Conservation (phyloP, 805 yeast genomes). For the Candida silvatica region DNA sequence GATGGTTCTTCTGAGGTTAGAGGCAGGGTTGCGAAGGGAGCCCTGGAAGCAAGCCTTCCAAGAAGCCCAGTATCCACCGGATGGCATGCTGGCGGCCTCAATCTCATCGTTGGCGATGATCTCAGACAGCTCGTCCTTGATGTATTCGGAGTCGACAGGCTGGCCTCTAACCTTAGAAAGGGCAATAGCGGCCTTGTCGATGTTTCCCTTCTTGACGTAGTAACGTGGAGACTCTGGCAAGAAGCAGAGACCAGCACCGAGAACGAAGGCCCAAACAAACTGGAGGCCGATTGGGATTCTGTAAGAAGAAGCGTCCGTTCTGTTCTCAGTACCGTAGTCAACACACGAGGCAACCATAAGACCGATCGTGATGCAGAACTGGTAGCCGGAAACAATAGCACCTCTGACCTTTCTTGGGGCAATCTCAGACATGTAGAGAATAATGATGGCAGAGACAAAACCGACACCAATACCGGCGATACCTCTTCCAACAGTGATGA, state of each 20-base stretch:
- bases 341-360: constrained; percentile 61
- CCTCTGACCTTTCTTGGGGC: constrained; percentile 77
- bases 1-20: constrained; percentile 34
- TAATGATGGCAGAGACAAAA: constrained; percentile 65
- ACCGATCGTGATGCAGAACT: constrained; percentile 59
- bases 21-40: constrained; percentile 26
- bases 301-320: constrained; percentile 50
- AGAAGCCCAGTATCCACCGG: constrained; percentile 26
- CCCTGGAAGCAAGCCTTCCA: constrained; percentile 40
- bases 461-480: constrained; percentile 78
- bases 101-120: constrained; percentile 43
- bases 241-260: constrained; percentile 52
- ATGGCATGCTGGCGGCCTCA: constrained; percentile 28
- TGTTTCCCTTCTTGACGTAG: constrained; percentile 45
- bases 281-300: constrained; percentile 71
- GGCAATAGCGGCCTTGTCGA: constrained; percentile 49
- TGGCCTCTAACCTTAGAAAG: constrained; percentile 47
- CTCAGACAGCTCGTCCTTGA: constrained; percentile 41
- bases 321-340: constrained; percentile 55
- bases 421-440: constrained; percentile 72
- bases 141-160: constrained; percentile 35
- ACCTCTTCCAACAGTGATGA: constrained; percentile 60
- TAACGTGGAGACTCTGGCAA: constrained; percentile 76
- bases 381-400: constrained; percentile 67
- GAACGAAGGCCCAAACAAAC: constrained; percentile 57